A percentile compares a stretch with the other conserved stretches of the same genome.
Conservation (phyloP, 2,329 filamentous ascomycete genomes). For the Trichophaea hybrida region DNA sequence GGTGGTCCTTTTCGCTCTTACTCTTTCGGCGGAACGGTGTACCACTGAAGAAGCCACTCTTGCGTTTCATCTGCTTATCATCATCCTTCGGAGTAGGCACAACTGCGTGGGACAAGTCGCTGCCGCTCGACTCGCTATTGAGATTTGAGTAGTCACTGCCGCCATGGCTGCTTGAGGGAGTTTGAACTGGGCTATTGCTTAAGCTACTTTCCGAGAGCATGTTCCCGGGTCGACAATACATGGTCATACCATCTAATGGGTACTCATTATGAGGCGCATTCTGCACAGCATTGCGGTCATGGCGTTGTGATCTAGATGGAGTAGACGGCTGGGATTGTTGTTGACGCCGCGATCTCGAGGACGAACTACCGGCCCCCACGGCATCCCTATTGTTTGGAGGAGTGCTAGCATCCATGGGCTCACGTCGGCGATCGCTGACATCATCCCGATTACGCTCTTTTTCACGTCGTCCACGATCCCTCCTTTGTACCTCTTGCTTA, state of each 20-base stretch:
- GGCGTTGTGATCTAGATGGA: conserved; percentile 14
- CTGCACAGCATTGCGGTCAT: conserved; percentile 10
- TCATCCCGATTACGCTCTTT: conserved; percentile 8
- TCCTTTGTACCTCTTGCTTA: background rate
- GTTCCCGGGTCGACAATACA: conserved; percentile 66
- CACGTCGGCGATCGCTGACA: conserved; percentile 10
- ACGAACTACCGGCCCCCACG: conserved; percentile 8
- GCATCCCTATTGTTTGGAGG: conserved; percentile 13
- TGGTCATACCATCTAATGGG: conserved; percentile 90
- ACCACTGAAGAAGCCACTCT: conserved; percentile 83
- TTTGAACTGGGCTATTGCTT: conserved; percentile 21
- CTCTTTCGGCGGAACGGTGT: conserved; percentile 90
- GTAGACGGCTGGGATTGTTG: conserved; percentile 13
- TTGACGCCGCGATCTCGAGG: conserved; percentile 17
- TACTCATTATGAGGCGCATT: conserved; percentile 70
- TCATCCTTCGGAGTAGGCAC: conserved; percentile 31
- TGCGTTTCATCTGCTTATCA: conserved; percentile 45
- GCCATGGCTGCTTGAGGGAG: conserved; percentile 65
- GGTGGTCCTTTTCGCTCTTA: conserved; percentile 56
- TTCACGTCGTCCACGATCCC: conserved; percentile 1
- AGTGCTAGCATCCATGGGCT: conserved; percentile 7
- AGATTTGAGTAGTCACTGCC: conserved; percentile 83
- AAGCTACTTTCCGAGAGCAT: conserved; percentile 20
- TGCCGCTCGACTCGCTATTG: conserved; percentile 31
- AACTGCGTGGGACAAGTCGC: conserved; percentile 7